A percentile compares a stretch with the other conserved stretches of the same genome.
These are phyloP conservation scores for Croton laevigatus DNA, from an alignment of 441 rosid genomes.

Conservation along the genomic window DNA sequence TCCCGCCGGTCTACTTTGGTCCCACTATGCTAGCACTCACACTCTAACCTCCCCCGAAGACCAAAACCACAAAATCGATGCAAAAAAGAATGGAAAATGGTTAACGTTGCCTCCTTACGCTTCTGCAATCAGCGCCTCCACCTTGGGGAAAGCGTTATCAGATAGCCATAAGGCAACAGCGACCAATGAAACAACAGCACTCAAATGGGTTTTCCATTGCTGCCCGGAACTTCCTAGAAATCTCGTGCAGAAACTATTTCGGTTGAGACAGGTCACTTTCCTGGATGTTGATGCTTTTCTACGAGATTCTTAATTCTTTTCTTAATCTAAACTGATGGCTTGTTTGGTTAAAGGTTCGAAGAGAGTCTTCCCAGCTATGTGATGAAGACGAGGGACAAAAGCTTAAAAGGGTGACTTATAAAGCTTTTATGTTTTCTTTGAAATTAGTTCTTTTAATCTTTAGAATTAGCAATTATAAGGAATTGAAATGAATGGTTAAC, in stretches of 20 bases:
- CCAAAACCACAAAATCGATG: slow-evolving; percentile 9
- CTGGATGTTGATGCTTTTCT: not conserved
- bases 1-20: slow-evolving; percentile 14
- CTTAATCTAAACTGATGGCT: not conserved
- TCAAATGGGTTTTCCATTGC: slow-evolving; percentile 81
- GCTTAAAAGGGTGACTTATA: slow-evolving; percentile 55
- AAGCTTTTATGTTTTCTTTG: not conserved
- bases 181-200: slow-evolving; percentile 49
- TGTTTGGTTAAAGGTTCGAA: slow-evolving; percentile 54
- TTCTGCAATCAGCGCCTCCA: slow-evolving; percentile 40
- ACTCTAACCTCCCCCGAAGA: slow-evolving; percentile 10
- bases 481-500: no score
- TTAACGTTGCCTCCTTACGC: slow-evolving; percentile 69
- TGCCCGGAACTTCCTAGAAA: slow-evolving; percentile 85
- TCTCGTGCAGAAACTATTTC: slow-evolving; percentile 84
- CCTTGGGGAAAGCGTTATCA: slow-evolving; percentile 49
- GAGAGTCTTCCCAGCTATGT: slow-evolving; percentile 36
- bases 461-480: no score
- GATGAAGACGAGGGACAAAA: slow-evolving; percentile 34
- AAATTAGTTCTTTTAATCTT: not conserved
- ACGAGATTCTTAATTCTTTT: not conserved
- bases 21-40: slow-evolving; percentile 17
- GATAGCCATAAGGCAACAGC: slow-evolving; percentile 16
- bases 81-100: slow-evolving; percentile 51
- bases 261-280: slow-evolving; percentile 67